Base-by-base conservation (phyloP, 495 filamentous ascomycete genomes). In the Diplogelasinospora grovesii region DNA sequence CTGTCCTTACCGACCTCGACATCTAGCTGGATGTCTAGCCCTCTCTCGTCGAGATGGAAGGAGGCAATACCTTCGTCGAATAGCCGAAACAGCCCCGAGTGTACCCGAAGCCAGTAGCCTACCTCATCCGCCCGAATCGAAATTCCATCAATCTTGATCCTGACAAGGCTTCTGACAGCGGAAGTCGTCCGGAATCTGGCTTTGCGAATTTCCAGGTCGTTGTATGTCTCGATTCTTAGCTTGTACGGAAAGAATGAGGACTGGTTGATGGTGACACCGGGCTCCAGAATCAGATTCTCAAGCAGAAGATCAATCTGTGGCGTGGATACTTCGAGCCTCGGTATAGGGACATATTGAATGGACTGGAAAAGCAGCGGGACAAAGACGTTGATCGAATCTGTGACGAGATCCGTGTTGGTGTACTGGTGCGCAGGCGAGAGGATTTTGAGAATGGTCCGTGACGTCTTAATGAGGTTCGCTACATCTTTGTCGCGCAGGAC, bases 201-300 rank as follows among this genome's bases (percentile, higher is more conserved):
- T 59, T 93, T 93, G 42, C 80, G 71, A 36, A 97, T 78, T 45
- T 92, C 84, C 27, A 97, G 66, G 52, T 93, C 83, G 50, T 89
- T 94, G 58, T 81, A 83, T 0, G 86, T 88, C 48, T 88, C 79
- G 25, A 95, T 64, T 26, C 82, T 79, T 39, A 95, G 71, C 26
- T 80, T 77, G 60, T 86, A 89, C 0, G 90, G 90, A 10, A 95
- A 76, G 73, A 97, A 95, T 0, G 88, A 95, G 2, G 83, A 82
- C 46, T 79, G 73, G 56, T 95, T 92, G 48, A 95, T 73, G 2
- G 87, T 92, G 22, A 67, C 70, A 15, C 90, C 90, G 0, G 90
- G 90, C 48, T 97, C 89, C 24, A 97, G 68, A 36, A 97, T 82
- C 26, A 97, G 68, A 41, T 92, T 95, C 51, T 95, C 90, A 6